These are phyloP conservation scores for Solanum gandarillasii DNA, from an alignment of 257 asterid species.

Conservation along the genomic window DNA sequence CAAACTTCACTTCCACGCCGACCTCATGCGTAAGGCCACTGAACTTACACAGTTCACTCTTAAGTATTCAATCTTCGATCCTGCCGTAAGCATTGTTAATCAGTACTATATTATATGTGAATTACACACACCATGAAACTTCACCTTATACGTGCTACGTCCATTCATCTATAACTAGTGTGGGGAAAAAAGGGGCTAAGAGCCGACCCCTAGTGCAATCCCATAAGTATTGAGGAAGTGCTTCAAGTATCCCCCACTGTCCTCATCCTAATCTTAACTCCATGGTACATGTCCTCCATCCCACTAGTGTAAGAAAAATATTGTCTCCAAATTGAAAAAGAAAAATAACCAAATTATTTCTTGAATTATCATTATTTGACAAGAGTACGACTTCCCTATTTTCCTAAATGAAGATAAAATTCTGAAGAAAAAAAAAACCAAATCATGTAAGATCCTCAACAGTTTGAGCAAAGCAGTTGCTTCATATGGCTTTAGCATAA, in stretches of 20 bases:
- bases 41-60: neutral
- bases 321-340: neutral
- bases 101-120: neutral
- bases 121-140: neutral
- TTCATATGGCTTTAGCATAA: neutral
- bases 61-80: neutral
- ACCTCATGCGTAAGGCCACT: neutral
- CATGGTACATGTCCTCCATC: neutral
- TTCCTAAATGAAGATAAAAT: neutral
- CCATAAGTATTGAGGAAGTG: neutral
- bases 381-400: neutral
- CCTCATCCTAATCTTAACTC: neutral
- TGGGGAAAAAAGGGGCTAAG: neutral
- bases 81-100: neutral
- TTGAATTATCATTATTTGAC: neutral
- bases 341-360: neutral
- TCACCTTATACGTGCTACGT: neutral
- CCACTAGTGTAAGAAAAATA: neutral
- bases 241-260: neutral
- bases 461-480: neutral
- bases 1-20: neutral
- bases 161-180: neutral
- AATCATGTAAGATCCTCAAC: neutral
- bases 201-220: neutral
- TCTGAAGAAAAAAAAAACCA: neutral